These are phyloP conservation scores for Miscanthus lutarioriparius DNA, from an alignment of 176 grass and related monocot species.

Conservation along the genomic window DNA sequence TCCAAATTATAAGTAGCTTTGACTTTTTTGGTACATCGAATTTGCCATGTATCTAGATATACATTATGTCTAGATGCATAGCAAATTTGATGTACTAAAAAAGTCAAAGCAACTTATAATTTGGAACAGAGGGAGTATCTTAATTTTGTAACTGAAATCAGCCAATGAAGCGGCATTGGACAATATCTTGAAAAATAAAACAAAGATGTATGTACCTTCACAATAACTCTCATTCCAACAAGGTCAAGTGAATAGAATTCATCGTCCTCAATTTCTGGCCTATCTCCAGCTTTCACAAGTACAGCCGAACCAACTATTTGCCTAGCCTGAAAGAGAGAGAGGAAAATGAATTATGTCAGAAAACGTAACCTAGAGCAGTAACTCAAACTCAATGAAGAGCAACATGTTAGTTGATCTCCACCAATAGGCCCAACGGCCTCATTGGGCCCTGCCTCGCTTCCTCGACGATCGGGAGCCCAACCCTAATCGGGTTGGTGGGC, in stretches of 20 bases:
- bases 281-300: constrained; percentile 65
- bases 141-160: constrained; percentile 28
- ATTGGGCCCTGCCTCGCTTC: too few species aligned
- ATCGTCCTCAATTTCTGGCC: constrained; percentile 69
- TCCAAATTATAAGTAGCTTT: too few species aligned
- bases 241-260: constrained; percentile 86
- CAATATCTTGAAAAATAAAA: not conserved
- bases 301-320: constrained; percentile 82
- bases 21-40: too few species aligned
- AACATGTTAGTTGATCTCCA: too few species aligned
- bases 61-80: too few species aligned
- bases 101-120: too few species aligned
- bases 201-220: constrained; percentile 56
- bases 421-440: too few species aligned
- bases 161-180: not conserved
- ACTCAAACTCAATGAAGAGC: not conserved
- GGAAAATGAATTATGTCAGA: not conserved
- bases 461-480: too few species aligned
- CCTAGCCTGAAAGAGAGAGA: constrained; percentile 65
- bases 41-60: too few species aligned
- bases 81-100: too few species aligned
- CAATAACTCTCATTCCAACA: constrained; percentile 79
- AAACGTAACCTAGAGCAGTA: constrained; percentile 7
- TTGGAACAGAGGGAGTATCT: too few species aligned
- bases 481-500: too few species aligned